phyloP scores from a whole-genome alignment of 495 filamentous ascomycete species.

The Sordaria brevicollis region DNA sequence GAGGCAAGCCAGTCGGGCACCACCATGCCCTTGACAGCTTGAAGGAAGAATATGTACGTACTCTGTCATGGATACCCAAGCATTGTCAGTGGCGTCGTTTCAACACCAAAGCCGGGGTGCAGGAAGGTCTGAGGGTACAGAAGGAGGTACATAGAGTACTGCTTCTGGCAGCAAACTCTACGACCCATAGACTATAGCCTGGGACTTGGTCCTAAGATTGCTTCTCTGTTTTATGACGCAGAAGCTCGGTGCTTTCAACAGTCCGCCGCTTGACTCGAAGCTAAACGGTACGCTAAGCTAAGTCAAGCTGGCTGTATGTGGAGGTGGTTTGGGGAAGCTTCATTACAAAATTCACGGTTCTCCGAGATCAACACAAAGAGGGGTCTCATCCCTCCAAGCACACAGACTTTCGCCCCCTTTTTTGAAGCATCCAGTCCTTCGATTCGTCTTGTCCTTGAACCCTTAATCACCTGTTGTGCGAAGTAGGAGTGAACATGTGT shows the following conservation, averaged over 20 bases:
- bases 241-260: background rate
- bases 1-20: conserved; percentile 1
- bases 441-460: background rate
- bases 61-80: background rate
- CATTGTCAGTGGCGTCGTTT: conserved; percentile 15
- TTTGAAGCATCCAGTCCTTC: background rate
- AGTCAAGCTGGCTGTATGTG: background rate
- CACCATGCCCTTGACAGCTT: background rate
- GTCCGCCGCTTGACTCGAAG: background rate
- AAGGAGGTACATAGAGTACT: conserved; percentile 6
- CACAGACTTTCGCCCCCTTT: background rate
- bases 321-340: background rate
- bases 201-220: background rate
- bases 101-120: conserved; percentile 21
- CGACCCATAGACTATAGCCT: background rate
- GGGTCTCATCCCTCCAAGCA: background rate
- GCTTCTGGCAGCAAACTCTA: background rate
- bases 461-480: background rate
- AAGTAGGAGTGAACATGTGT: background rate
- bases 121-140: conserved; percentile 4
- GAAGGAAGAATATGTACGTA: conserved; percentile 12
- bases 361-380: background rate
- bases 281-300: background rate
- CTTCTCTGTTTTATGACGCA: background rate
- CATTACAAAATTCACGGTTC: background rate